phyloP scores from a whole-genome alignment of 371 early-diverging fungal genomes.

The Nematocida sp. region DNA sequence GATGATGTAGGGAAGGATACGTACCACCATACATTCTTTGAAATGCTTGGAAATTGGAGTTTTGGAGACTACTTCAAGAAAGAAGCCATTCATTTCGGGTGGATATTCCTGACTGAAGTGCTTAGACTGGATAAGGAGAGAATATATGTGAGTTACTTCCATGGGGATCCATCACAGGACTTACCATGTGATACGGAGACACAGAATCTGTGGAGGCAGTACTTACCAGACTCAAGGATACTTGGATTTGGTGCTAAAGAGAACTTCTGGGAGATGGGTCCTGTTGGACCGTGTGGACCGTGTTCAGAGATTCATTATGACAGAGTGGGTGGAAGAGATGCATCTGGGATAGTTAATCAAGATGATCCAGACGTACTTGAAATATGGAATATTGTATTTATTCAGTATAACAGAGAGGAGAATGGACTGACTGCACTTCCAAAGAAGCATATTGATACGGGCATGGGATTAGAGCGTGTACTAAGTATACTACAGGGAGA shows the following conservation, averaged over 20 bases:
- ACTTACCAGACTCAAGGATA: constrained; percentile 78
- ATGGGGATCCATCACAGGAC: constrained; percentile 21
- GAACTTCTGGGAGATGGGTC: constrained; percentile 99
- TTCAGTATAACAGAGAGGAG: constrained; percentile 95
- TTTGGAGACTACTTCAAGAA: constrained; percentile 99
- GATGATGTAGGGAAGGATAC: constrained; percentile 99
- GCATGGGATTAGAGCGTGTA: constrained; percentile 95
- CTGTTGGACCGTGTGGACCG: constrained; percentile 98
- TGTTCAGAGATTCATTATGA: constrained; percentile 99
- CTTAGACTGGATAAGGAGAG: constrained; percentile 79
- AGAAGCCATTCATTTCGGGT: constrained; percentile 84
- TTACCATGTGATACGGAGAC: constrained; percentile 78
- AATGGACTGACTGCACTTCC: constrained; percentile 85
- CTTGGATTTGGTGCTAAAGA: constrained; percentile 86
- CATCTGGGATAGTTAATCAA: constrained; percentile 84
- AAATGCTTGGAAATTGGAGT: constrained; percentile 99
- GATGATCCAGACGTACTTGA: constrained; percentile 98
- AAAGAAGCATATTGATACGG: constrained; percentile 96
- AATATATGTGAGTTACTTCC: constrained; percentile 93
- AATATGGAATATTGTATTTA: constrained; percentile 99
- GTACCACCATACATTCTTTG: constrained; percentile 99
- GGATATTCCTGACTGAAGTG: constrained; percentile 87
- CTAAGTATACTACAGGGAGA: constrained; percentile 90
- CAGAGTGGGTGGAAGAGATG: constrained; percentile 84
- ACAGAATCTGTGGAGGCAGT: constrained; percentile 82